Conservation (phyloP, 2,329 filamentous ascomycete species). For the Hymenoscyphus repandus region DNA sequence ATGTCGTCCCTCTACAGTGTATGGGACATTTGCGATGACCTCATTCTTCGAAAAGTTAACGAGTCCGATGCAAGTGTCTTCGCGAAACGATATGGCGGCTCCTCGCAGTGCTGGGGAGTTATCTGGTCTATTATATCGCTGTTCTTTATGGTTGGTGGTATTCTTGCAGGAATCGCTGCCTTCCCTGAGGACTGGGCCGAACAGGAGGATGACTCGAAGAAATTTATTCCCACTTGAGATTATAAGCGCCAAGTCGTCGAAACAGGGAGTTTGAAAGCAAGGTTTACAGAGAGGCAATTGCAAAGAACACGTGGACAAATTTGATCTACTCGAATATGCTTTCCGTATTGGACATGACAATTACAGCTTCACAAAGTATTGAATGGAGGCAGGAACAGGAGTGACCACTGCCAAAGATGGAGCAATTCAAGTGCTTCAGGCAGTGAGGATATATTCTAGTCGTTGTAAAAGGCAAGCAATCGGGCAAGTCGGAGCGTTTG, state of each 20-base stretch:
- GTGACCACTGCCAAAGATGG: no score
- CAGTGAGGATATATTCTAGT: no score
- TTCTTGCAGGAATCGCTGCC: conserved; percentile 71
- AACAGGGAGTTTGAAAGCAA: not conserved
- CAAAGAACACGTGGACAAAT: no score
- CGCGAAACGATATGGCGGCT: conserved; percentile 71
- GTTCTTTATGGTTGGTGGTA: conserved; percentile 65
- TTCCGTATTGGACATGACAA: no score
- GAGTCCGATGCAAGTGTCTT: conserved; percentile 75
- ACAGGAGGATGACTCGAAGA: conserved; percentile 63
- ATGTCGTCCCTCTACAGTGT: conserved; percentile 78
- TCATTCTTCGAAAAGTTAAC: conserved; percentile 77
- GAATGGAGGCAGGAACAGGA: no score
- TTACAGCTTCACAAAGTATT: no score
- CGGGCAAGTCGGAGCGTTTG: no score
- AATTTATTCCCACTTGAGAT: conserved; percentile 47
- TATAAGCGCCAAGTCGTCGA: not conserved
- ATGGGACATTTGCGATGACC: conserved; percentile 81
- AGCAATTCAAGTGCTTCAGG: no score
- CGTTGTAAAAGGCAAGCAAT: no score
- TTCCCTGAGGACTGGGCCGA: conserved; percentile 66
- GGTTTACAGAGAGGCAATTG: not conserved
- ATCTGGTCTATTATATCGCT: conserved; percentile 72
- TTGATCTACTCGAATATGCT: no score
- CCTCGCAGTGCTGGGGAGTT: conserved; percentile 75